Evolutionary conservation across 192 early-diverging fungal genomes (phyloP), one percentile per base, ranked within the genome.

Genomic region (Chytriomyces sp.): DNA sequence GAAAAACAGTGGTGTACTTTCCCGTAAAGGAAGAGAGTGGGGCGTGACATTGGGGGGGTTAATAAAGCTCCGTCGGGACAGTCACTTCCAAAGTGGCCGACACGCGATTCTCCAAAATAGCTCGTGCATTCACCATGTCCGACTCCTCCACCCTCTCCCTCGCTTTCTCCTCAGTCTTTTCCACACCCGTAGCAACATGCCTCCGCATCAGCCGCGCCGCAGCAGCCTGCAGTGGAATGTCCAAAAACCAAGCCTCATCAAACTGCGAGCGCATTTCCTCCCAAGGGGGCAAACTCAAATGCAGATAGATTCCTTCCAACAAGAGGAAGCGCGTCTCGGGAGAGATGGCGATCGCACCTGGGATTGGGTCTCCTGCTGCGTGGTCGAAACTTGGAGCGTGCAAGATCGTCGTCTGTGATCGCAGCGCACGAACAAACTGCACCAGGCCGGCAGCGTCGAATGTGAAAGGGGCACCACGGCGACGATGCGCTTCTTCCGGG

Each of bases 391-490:
- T 74, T 4, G 88, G 85, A 39, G 78, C 78, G 0, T 1, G 26
- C 5, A 80, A 31, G 3, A 25, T 12, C 12, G 14, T 0, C 7
- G 56, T 40, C 33, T 56, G 63, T 12, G 52, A 28, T 44, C 69
- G 58, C 10, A 85, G 37, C 7, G 26, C 30, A 10, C 33, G 39
- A 0, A 85, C 56, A 3, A 81, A 41, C 0, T 8, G 39, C 1
- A 80, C 69, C 32, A 84, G 81, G 26, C 57, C 78, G 6, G 12
- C 0, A 19, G 74, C 70, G 63, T 86, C 82, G 55, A 87, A 89
- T 1, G 88, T 86, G 79, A 82, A 85, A 1, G 82, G 82, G 8
- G 85, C 84, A 6, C 88, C 88, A 1, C 88, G 75, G 0, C 81
- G 74, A 2, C 40, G 55, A 54, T 84, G 76, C 25, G 80, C 82